These are phyloP conservation scores for Verticillium dahliae DNA, from an alignment of 2,329 filamentous ascomycete species.

Conservation along the genomic window DNA sequence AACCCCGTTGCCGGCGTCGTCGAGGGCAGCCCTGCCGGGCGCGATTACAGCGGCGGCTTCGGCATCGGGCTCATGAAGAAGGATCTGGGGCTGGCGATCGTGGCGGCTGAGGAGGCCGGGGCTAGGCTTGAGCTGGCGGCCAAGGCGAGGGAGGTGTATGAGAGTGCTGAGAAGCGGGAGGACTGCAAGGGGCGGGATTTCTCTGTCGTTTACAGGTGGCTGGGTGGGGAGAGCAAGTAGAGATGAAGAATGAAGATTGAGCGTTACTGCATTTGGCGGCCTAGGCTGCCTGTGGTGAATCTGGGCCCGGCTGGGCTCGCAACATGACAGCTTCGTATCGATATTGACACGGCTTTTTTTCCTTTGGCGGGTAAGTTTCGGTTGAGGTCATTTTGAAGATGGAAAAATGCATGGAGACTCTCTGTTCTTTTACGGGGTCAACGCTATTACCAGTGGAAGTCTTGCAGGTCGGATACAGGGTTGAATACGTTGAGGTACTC, in stretches of 20 bases:
- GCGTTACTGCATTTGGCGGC: no score
- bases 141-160: slow-evolving; percentile 61
- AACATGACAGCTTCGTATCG: no score
- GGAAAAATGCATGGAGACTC: no score
- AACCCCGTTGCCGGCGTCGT: slow-evolving; percentile 88
- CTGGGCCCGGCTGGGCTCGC: no score
- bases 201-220: slow-evolving; percentile 71
- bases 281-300: no score
- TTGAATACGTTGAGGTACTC: no score
- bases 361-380: no score
- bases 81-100: slow-evolving; percentile 65
- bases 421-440: no score
- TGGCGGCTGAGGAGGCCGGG: slow-evolving; percentile 62
- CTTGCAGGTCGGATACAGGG: no score
- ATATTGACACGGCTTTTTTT: no score
- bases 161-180: slow-evolving; percentile 54
- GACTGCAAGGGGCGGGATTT: slow-evolving; percentile 67
- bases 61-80: slow-evolving; percentile 75
- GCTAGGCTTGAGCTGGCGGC: slow-evolving; percentile 60
- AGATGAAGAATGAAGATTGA: neutral
- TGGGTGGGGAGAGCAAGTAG: slow-evolving; percentile 46
- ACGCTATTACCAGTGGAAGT: no score
- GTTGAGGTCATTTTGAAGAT: no score
- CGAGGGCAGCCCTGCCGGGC: slow-evolving; percentile 64
- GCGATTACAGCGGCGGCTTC: slow-evolving; percentile 74